Percentiles rank a stretch among this genome's conserved stretches.
Conservation (phyloP, 768 basidiomycete species). For the Phanerochaete sordida region DNA sequence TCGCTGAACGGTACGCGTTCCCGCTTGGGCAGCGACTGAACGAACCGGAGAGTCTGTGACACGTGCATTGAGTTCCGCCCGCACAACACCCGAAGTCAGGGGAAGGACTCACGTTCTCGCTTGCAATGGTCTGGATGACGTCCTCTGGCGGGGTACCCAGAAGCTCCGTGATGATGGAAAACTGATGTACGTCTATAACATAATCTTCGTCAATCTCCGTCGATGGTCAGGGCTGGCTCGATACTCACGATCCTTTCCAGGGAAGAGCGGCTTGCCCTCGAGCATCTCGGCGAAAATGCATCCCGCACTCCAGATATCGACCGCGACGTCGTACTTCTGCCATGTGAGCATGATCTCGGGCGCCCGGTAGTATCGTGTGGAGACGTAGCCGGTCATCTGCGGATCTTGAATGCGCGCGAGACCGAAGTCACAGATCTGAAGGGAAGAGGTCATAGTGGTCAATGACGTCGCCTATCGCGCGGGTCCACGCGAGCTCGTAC, state of each 20-base stretch:
- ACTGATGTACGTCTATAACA: conserved; percentile 93
- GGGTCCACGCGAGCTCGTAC: conserved; percentile 34
- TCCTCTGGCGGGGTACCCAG: conserved; percentile 99
- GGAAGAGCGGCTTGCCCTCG: conserved; percentile 97
- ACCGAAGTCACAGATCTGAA: conserved; percentile 96
- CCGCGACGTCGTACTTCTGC: conserved; percentile 99
- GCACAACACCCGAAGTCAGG: not conserved
- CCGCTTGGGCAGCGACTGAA: conserved; percentile 96
- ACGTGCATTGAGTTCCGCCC: not conserved
- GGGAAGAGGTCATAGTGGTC: conserved; percentile 6
- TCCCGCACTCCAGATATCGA: conserved; percentile 99
- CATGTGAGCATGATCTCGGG: conserved; percentile 99
- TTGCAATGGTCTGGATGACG: conserved; percentile 98
- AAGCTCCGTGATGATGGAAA: conserved; percentile 98
- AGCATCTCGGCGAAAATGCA: conserved; percentile 99
- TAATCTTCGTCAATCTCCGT: conserved; percentile 1
- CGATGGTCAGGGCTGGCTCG: not conserved
- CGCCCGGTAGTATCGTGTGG: conserved; percentile 97
- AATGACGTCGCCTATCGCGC: conserved; percentile 10
- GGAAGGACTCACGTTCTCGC: conserved; percentile 82
- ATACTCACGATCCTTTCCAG: conserved; percentile 97
- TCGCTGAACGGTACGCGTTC: conserved; percentile 93
- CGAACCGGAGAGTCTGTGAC: conserved; percentile 89
- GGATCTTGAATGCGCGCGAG: conserved; percentile 98
- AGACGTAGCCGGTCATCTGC: conserved; percentile 99